Evolutionary conservation across 768 basidiomycete genomes (phyloP), one percentile per base, ranked within the genome.

Genomic region (Pulveroboletus ravenelii): DNA sequence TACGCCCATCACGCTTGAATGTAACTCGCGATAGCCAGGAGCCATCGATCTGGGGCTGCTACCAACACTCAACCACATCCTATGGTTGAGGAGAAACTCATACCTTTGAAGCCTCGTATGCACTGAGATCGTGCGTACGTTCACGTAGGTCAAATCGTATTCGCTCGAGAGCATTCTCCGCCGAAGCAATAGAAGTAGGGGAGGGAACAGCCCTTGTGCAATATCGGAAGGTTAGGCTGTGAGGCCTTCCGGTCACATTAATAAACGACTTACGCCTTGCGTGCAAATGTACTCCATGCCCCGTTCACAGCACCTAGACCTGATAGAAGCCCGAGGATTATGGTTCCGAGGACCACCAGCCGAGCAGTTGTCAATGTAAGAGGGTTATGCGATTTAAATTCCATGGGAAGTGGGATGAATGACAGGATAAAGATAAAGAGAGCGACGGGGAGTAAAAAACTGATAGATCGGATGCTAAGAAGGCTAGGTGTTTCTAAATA

Each of bases 271-370:
- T 56, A 67, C 65, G 55, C 55, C 53, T 47, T 46, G 41, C 51
- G 58, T 34, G 51, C 25, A 58, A 67, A 62, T 42, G 48, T 47
- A 9, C 57, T 69, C 85, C 87, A 87, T 0, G 81, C 77, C 41
- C 78, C 83, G 54, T 76, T 81, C 42, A 87, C 73, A 3, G 87
- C 84, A 54, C 89, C 89, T 53, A 89, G 85, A 0, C 90, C 90
- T 1, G 89, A 89, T 6, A 93, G 73, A 3, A 83, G 62, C 6
- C 90, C 90, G n/a, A 93, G 81, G 49, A 90, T 78, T 29, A 84
- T 73, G 0, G 85, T 90, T 3, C 90, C 90, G 18, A 92, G 67
- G 17, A 90, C 85, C 17, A 85, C 79, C 13, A 91, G 74, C 10
- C 89, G 79, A 3, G 85, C 72, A 2, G 84, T 70, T 1, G 77